Evolutionary conservation across 495 filamentous ascomycete species (phyloP).

Genomic region (Penicillium verhagenii): DNA sequence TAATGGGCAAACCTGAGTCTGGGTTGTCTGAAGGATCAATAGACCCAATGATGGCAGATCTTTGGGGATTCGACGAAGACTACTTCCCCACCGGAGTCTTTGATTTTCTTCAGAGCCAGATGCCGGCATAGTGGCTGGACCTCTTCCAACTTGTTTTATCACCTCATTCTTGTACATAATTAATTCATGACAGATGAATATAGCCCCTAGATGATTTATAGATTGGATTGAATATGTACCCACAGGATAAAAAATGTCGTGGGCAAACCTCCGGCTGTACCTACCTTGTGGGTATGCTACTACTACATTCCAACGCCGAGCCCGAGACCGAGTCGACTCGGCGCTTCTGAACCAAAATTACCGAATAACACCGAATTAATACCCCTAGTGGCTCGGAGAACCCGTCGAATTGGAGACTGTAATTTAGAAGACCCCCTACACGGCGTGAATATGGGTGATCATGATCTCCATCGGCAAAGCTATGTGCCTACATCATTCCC

Average conservation of each 20-base stretch:
- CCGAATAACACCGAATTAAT: conserved; percentile 24
- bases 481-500: neutral
- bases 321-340: neutral
- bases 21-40: conserved; percentile 46
- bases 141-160: neutral
- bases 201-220: neutral
- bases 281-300: conserved; percentile 3
- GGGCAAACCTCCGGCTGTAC: neutral
- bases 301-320: neutral
- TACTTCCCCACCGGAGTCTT: conserved; percentile 51
- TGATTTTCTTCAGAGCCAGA: conserved; percentile 50
- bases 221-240: neutral
- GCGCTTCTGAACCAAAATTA: neutral
- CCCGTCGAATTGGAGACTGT: neutral
- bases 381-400: neutral
- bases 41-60: conserved; percentile 49
- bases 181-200: neutral
- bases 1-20: conserved; percentile 26
- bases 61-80: conserved; percentile 50
- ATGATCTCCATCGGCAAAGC: neutral
- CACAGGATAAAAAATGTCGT: neutral
- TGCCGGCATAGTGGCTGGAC: conserved; percentile 34
- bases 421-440: neutral
- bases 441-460: neutral
- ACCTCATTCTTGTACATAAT: conserved; percentile 8